Percentiles rank a stretch among this genome's conserved stretches.
Conservation (phyloP, 352 stramenopile genomes). For the Pseudoperonospora humuli region DNA sequence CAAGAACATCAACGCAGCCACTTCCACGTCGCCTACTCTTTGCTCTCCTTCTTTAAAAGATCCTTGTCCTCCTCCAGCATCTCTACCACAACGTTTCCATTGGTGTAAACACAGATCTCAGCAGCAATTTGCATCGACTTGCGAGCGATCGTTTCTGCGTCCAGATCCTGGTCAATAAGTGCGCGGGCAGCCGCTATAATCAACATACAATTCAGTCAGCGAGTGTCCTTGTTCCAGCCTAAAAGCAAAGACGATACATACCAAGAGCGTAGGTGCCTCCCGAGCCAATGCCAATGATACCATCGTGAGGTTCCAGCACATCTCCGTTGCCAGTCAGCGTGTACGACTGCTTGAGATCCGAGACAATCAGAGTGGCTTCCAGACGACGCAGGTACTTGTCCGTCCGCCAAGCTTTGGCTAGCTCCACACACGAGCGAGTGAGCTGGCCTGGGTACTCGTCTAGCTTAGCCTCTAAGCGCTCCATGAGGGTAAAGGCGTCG, state of each 20-base stretch:
- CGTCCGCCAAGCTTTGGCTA: slow-evolving; percentile 98
- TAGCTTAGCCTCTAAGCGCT: slow-evolving; percentile 96
- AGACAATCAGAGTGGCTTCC: slow-evolving; percentile 92
- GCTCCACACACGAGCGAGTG: slow-evolving; percentile 93
- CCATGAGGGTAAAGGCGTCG: slow-evolving; percentile 97
- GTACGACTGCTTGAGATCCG: slow-evolving; percentile 93
- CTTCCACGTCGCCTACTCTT: slow-evolving; percentile 25
- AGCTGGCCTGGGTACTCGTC: slow-evolving; percentile 98
- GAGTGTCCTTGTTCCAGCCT: neutral
- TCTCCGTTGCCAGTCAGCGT: slow-evolving; percentile 98
- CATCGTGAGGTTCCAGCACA: slow-evolving; percentile 95
- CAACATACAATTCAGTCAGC: slow-evolving; percentile 4
- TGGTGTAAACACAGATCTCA: slow-evolving; percentile 99
- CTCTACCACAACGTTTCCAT: slow-evolving; percentile 95
- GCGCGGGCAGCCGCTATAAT: slow-evolving; percentile 89
- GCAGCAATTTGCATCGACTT: slow-evolving; percentile 94
- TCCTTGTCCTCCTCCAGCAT: slow-evolving; percentile 61
- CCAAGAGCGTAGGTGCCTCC: slow-evolving; percentile 90
- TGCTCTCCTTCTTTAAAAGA: slow-evolving; percentile 16
- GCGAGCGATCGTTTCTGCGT: slow-evolving; percentile 90
- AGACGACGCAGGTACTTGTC: slow-evolving; percentile 97
- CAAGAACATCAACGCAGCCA: neutral
- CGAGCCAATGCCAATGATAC: slow-evolving; percentile 94
- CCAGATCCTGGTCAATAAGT: slow-evolving; percentile 91
- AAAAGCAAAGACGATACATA: slow-evolving; percentile 29